Conservation (phyloP, 2,329 filamentous ascomycete genomes). For the Apiospora marii region DNA sequence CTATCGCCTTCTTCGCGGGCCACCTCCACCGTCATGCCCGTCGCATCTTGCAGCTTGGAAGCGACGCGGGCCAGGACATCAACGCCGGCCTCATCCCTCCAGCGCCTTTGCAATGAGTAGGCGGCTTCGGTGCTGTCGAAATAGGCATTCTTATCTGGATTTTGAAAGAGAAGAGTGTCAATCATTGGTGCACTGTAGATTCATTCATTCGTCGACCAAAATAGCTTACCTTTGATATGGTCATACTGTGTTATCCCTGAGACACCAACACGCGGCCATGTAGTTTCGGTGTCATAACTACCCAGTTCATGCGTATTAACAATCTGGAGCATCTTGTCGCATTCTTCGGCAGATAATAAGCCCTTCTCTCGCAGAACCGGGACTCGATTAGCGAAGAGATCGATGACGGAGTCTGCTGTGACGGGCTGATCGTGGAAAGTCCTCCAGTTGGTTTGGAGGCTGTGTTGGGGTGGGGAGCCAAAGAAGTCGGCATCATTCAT, state of each 20-base stretch:
- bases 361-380: not conserved
- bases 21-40: not conserved
- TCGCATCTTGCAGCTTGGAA: not conserved
- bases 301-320: not conserved
- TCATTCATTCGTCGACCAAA: not conserved
- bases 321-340: slow-evolving; percentile 3
- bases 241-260: not conserved
- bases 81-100: slow-evolving; percentile 22
- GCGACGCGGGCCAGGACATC: slow-evolving; percentile 10
- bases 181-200: too few species aligned
- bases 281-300: not conserved
- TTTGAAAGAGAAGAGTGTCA: too few species aligned
- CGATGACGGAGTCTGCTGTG: not conserved
- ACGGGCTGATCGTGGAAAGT: not conserved
- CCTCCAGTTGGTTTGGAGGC: not conserved
- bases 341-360: slow-evolving; percentile 1
- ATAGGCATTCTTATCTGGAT: too few species aligned
- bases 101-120: not conserved
- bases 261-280: not conserved
- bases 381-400: not conserved
- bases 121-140: too few species aligned
- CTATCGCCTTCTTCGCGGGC: not conserved
- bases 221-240: not conserved
- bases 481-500: too few species aligned
- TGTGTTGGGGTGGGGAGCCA: not conserved